These are phyloP conservation scores for Hypoxylon sp. DNA, from an alignment of 2,329 filamentous ascomycete genomes.

Conservation along the genomic window DNA sequence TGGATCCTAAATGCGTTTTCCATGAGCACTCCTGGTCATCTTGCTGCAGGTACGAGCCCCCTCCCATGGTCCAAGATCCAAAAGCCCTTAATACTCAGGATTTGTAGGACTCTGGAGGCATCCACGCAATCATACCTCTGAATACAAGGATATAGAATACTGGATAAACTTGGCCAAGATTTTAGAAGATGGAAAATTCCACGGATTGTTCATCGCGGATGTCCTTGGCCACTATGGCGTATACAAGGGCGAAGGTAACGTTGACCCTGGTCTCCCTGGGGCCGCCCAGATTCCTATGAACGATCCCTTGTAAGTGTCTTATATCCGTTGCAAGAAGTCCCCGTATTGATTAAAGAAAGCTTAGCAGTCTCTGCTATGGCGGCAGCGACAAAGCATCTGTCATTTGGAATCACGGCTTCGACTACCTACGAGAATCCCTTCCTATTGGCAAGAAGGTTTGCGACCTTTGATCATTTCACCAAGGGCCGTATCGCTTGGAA, in stretches of 20 bases:
- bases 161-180: conserved; percentile 18
- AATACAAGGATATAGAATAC: conserved; percentile 21
- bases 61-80: neutral
- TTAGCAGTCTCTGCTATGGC: conserved; percentile 72
- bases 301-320: conserved; percentile 14
- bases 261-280: conserved; percentile 13
- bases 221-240: conserved; percentile 21
- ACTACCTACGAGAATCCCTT: conserved; percentile 74
- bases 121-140: conserved; percentile 16
- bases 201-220: conserved; percentile 15
- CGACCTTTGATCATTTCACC: conserved; percentile 73
- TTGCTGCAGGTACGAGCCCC: conserved; percentile 14
- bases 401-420: conserved; percentile 72
- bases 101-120: conserved; percentile 18
- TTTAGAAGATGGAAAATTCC: conserved; percentile 18
- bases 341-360: neutral
- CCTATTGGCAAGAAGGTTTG: conserved; percentile 71
- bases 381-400: conserved; percentile 73
- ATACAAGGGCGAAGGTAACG: conserved; percentile 16
- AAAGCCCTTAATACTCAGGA: neutral
- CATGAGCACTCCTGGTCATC: conserved; percentile 57
- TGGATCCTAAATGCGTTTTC: conserved; percentile 16
- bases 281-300: conserved; percentile 19
- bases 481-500: conserved; percentile 74
- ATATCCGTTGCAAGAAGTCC: neutral